phyloP scores from a whole-genome alignment of 2,329 filamentous ascomycete genomes.

The Penicillium sp. region DNA sequence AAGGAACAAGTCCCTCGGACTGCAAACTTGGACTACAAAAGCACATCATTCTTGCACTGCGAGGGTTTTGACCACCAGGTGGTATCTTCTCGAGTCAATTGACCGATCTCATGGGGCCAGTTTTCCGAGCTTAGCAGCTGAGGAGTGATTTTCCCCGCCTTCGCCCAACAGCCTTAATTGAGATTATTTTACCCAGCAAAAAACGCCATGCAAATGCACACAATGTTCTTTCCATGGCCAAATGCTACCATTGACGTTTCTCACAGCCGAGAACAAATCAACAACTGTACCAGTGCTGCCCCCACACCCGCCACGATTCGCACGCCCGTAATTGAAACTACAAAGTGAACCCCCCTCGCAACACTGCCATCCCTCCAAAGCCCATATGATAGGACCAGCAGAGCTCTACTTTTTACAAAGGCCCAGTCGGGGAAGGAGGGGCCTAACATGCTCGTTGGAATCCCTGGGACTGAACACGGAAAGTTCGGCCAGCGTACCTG shows the following conservation, averaged over 20 bases:
- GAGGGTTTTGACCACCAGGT: background rate
- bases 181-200: background rate
- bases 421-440: no score
- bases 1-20: background rate
- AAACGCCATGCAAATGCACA: background rate
- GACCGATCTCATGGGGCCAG: background rate
- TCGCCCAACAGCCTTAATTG: background rate
- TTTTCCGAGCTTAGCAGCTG: background rate
- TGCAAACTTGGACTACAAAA: background rate
- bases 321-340: constrained; percentile 7
- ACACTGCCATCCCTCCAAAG: background rate
- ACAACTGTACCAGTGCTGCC: constrained; percentile 1
- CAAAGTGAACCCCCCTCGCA: constrained; percentile 1
- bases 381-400: constrained; percentile 1
- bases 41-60: background rate
- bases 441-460: constrained; percentile 12
- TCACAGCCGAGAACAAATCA: background rate
- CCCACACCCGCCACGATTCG: constrained; percentile 3
- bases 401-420: constrained; percentile 29
- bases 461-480: constrained; percentile 15
- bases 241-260: background rate
- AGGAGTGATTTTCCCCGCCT: background rate
- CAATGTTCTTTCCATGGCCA: background rate
- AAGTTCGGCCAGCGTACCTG: constrained; percentile 18
- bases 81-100: background rate